A percentile compares a stretch with the other conserved stretches of the same genome.
phyloP scores from a whole-genome alignment of 805 yeast species.

The Scheffersomyces ergatensis region DNA sequence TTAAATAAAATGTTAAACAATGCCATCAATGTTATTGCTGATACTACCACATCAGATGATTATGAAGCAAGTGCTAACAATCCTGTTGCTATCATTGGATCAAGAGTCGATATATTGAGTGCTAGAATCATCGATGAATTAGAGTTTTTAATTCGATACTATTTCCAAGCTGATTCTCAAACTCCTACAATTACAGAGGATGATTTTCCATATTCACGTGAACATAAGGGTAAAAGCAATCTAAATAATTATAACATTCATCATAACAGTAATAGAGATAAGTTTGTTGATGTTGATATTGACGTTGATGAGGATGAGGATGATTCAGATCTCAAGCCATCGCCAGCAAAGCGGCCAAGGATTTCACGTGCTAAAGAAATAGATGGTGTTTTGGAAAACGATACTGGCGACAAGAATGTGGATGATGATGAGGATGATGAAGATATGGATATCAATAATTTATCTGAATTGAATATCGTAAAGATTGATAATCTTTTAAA shows the following conservation, averaged over 20 bases:
- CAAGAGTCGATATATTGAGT: constrained; percentile 60
- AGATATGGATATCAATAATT: constrained; percentile 30
- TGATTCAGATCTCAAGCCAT: too few species aligned
- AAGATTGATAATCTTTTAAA: constrained; percentile 38
- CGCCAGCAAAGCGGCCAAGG: neutral
- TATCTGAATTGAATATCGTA: constrained; percentile 36
- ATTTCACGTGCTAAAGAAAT: too few species aligned
- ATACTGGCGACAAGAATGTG: constrained; percentile 4
- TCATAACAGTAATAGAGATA: too few species aligned
- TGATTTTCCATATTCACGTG: constrained; percentile 8
- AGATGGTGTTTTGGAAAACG: constrained; percentile 5
- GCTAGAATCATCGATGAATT: constrained; percentile 72
- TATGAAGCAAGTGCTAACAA: neutral
- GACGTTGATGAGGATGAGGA: constrained; percentile 9
- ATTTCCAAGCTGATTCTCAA: constrained; percentile 21
- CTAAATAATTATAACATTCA: neutral
- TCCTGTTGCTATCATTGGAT: constrained; percentile 17
- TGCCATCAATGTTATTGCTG: constrained; percentile 12
- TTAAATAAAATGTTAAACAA: constrained; percentile 12
- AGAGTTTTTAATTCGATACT: constrained; percentile 50
- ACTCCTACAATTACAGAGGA: constrained; percentile 18
- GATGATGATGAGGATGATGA: constrained; percentile 10
- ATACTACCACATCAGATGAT: neutral
- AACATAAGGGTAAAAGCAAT: too few species aligned
- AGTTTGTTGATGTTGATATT: constrained; percentile 1